phyloP scores from a whole-genome alignment of 768 basidiomycete genomes.

The Suillus decipiens region DNA sequence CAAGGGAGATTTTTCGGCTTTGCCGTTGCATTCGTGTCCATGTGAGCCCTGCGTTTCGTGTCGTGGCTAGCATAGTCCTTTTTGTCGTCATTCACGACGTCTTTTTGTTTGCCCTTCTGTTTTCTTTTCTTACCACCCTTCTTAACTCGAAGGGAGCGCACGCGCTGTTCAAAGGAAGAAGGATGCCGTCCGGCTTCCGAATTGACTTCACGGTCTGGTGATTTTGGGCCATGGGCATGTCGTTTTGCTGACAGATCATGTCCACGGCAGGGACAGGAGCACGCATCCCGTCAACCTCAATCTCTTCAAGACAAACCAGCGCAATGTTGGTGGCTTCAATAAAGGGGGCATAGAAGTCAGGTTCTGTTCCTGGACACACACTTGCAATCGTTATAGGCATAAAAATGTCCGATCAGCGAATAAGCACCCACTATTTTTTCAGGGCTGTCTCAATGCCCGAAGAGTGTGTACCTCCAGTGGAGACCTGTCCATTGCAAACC shows the following conservation, averaged over 20 bases:
- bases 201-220: background rate
- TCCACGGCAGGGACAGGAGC: background rate
- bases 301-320: conserved; percentile 4
- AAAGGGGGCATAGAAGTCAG: background rate
- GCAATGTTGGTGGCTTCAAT: background rate
- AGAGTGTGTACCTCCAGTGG: no score
- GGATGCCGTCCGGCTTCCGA: conserved; percentile 1
- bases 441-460: background rate
- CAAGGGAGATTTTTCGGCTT: background rate
- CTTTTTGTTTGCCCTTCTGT: no score
- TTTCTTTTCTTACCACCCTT: no score
- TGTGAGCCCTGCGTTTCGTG: no score
- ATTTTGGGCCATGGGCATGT: background rate
- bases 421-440: background rate
- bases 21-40: background rate
- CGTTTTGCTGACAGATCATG: background rate
- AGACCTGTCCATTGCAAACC: background rate
- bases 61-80: no score
- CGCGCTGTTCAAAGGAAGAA: no score
- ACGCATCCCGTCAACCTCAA: background rate
- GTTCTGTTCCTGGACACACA: background rate
- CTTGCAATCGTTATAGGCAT: background rate
- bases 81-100: no score
- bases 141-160: no score
- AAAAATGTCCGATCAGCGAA: background rate